Base-by-base conservation (phyloP, 345 rosid species). In the Durio zibethinus region DNA sequence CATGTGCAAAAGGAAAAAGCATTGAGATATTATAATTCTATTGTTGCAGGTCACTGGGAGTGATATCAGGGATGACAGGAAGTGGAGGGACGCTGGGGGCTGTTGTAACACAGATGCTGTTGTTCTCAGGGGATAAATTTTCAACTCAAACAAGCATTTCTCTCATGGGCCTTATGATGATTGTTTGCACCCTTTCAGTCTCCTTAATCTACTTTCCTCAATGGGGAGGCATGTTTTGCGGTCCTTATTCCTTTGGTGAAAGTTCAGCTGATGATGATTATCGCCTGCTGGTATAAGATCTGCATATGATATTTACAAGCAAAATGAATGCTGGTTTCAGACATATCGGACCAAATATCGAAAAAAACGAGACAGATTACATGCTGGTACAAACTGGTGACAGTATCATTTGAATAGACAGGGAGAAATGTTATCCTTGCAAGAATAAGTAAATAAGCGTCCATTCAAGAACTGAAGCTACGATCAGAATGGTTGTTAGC, bases 21-120 rank as follows among this genome's bases (percentile, higher is more conserved):
- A n/a, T n/a, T n/a, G n/a, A n/a, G 12, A 54, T 54, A 9, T 23
- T 57, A 57, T 7, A 57, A 23, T 57, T 23, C 31, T 27, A 12
- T 20, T 11, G 33, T 65, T 78, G 83, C 86, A 94, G 97, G 87
- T 94, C 97, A 1, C 80, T 92, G 15, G 97, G 98, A 77, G 91
- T 90, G 77, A 89, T 92, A 73, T 82, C 97, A 20, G 97, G 97
- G 62, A 91, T 94, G 87, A 90, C 97, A 6, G 97, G 97, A 38
- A 88, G 93, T 12, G 97, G 98, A 15, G 98, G 98, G 1, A 90
- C 97, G 0, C 57, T 88, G 7, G 97, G 97, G 6, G 97, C 97
- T 10, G 97, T 91, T 20, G 88, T 84, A 74, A 94, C 91, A 5
- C 91, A 92, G 80, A 27, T 80, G 74, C 33, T 94, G 57, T 67